Base-by-base conservation (phyloP, 495 filamentous ascomycete species). In the Collariella sp. region DNA sequence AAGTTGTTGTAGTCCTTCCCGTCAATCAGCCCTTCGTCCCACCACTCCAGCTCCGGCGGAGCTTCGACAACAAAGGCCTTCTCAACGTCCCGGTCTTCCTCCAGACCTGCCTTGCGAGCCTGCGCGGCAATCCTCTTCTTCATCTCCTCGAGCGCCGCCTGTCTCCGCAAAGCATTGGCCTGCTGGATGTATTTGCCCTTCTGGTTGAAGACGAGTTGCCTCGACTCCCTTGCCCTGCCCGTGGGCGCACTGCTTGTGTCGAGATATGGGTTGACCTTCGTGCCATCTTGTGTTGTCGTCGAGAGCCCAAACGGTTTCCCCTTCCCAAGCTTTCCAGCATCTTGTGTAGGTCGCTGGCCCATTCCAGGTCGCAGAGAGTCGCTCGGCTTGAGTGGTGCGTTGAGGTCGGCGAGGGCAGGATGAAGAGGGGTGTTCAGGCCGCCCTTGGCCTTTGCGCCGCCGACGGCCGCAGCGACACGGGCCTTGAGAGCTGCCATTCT, bases 141-240 rank as follows among this genome's bases (percentile, higher is more conserved):
- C 85, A 97, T 90, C 35, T 82, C 85, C 74, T 97, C 93, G 40
- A 99, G 75, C 60, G 86, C 85, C 23, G 85, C 88, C 70, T 95
- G 88, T 56, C 88, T 78, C 41, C 93, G 82, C 19, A 96, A 74
- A 56, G 89, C 89, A 65, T 86, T 89, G 2, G 87, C 94, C 67
- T 96, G 91, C 56, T 86, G 83, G 48, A 96, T 94, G 62, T 94
- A 97, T 78, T 96, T 96, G 46, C 93, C 93, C 67, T 95, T 95
- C 62, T 91, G 84, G 70, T 96, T 95, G 77, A 98, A 97, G 11
- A 88, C 68, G 18, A 98, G 79, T 59, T 88, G 82, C 40, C 86
- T 82, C 2, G 86, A 74, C 49, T 85, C 74, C 35, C 89, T 79
- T 20, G 76, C 77, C 46, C 76, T 86, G 23, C 78, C 78, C 7